Evolutionary conservation across 1,284 basidiomycete species (phyloP), one percentile per base, ranked within the genome.

Genomic region (Boletellus deceptivus): DNA sequence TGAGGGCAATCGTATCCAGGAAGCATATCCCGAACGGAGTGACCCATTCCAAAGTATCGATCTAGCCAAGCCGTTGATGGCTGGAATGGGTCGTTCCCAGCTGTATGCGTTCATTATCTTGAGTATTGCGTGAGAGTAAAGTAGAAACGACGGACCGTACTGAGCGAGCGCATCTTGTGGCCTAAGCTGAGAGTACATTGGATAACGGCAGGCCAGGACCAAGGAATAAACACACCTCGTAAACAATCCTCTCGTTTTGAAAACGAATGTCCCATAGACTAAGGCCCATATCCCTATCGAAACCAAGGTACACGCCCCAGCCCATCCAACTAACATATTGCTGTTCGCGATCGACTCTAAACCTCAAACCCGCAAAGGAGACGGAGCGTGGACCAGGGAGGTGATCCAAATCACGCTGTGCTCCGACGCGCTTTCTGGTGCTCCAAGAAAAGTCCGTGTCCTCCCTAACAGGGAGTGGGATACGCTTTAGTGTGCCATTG

Each of bases 281-380:
- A 52, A 88, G 55, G 11, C 85, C 82, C 80, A 85, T 84, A 59
- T 84, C 84, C 34, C 83, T 66, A 47, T 82, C 78, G 59, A 86
- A 86, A 48, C 78, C 76, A 24, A 84, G 69, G 58, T 80, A 86
- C 64, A 84, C 59, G 0, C 75, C 73, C 79, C 80, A 84, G 3
- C 76, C 80, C 78, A 84, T 80, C 83, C 83, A 87, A 45, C 73
- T 79, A 31, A 87, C 67, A 54, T 80, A 86, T 57, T 80, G 74
- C 45, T 70, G 64, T 40, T 72, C 70, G 20, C 59, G 60, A 60
- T 87, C 81, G 14, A 86, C 76, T 37, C 78, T 70, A 62, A 79
- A 85, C 4, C 84, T 70, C 55, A 77, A 60, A 0, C 84, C 84
- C 4, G 73, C 78, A 57, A 83, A 82, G 4, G 76, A 76, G 1